Percentiles rank a stretch among this genome's conserved stretches.
Evolutionary conservation across 179 eudicot species (phyloP).

Genomic region (Patellifolia procumbens): DNA sequence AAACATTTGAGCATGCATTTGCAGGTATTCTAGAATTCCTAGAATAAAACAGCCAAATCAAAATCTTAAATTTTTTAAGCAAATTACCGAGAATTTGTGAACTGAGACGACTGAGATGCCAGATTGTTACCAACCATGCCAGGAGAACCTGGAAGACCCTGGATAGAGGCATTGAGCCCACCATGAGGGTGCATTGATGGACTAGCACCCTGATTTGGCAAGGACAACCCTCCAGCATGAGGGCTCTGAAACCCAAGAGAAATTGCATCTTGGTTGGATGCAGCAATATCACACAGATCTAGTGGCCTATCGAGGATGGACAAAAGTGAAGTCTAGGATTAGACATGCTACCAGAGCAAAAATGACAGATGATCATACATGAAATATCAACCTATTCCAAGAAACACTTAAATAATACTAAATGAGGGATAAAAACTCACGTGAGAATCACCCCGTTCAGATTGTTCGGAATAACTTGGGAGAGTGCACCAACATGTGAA

Average conservation of each 20-base stretch:
- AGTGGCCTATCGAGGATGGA: conserved; percentile 67
- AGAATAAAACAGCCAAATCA: conserved; percentile 6
- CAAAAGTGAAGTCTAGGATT: background rate
- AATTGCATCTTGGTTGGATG: conserved; percentile 65
- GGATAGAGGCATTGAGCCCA: conserved; percentile 51
- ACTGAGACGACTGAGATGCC: conserved; percentile 59
- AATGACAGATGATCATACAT: background rate
- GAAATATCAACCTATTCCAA: background rate
- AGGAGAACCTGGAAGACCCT: conserved; percentile 64
- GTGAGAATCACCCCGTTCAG: conserved; percentile 73
- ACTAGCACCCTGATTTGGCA: conserved; percentile 47
- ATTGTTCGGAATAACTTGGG: conserved; percentile 78
- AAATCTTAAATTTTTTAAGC: conserved; percentile 1
- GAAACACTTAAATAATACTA: background rate
- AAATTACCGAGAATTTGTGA: conserved; percentile 56
- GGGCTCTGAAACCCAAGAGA: conserved; percentile 61
- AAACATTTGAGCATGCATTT: background rate
- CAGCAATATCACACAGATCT: conserved; percentile 71
- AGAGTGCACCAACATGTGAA: conserved; percentile 75
- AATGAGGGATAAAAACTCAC: conserved; percentile 49
- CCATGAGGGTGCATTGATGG: conserved; percentile 56
- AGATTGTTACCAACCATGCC: conserved; percentile 56
- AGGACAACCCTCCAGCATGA: conserved; percentile 55
- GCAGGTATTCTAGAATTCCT: conserved; percentile 4
- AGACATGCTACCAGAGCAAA: conserved; percentile 19